Percentiles rank a stretch among this genome's conserved stretches.
Evolutionary conservation across 768 basidiomycete species (phyloP).

Genomic region (Mycena chlorophos): DNA sequence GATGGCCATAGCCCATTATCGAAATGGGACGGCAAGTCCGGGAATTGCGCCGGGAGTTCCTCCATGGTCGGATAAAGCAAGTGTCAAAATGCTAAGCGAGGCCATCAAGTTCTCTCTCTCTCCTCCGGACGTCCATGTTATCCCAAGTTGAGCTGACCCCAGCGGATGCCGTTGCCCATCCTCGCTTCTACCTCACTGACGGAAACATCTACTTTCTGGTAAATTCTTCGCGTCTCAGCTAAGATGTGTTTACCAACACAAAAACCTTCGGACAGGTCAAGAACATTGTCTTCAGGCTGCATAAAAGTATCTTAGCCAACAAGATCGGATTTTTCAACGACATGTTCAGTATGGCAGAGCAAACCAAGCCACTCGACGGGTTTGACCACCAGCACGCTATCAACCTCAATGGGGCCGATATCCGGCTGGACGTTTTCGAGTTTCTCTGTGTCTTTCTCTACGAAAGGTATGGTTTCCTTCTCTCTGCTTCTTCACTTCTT

Average conservation of each 20-base stretch:
- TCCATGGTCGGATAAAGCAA: not conserved
- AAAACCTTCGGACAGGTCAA: too few species aligned
- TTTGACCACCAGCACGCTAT: not conserved
- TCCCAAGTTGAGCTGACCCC: not conserved
- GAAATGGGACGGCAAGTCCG: constrained; percentile 5
- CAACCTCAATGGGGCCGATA: not conserved
- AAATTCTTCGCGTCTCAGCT: not conserved
- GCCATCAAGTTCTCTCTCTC: not conserved
- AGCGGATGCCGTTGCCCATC: not conserved
- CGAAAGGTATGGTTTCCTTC: not conserved
- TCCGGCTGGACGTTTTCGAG: not conserved
- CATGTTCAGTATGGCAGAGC: not conserved
- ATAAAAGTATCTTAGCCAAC: not conserved
- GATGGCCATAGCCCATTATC: constrained; percentile 2
- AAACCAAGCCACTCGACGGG: not conserved
- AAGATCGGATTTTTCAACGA: not conserved
- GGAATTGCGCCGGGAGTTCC: not conserved
- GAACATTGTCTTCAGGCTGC: not conserved
- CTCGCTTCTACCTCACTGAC: not conserved
- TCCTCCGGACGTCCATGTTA: too few species aligned
- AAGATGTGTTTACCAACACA: not conserved
- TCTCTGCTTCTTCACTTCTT: not conserved
- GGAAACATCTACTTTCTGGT: not conserved
- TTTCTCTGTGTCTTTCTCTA: not conserved
- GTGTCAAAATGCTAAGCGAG: not conserved